These are phyloP conservation scores for Metschnikowia reukaufii DNA, from an alignment of 805 yeast genomes.

Conservation along the genomic window DNA sequence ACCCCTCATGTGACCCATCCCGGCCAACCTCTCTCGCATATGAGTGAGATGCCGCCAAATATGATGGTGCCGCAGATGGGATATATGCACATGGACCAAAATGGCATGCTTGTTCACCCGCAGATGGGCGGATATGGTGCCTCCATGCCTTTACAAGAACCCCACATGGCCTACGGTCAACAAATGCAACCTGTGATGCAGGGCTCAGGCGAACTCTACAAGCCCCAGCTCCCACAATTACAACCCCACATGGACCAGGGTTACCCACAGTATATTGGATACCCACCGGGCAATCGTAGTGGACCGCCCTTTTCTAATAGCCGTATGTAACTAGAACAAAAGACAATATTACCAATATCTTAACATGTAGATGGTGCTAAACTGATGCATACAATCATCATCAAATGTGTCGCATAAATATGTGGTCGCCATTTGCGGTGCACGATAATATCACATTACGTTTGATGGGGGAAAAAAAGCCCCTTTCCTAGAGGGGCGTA, in stretches of 20 bases:
- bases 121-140: slow-evolving; percentile 6
- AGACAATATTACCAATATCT: too few relatives aligned
- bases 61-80: slow-evolving; percentile 13
- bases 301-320: slow-evolving; percentile 3
- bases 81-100: slow-evolving; percentile 17
- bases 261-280: slow-evolving; percentile 14
- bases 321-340: slow-evolving; percentile 7
- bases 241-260: slow-evolving; percentile 17
- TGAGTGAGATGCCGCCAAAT: slow-evolving; percentile 8
- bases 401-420: too few relatives aligned
- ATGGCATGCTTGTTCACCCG: slow-evolving; percentile 14
- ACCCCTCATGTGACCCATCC: not conserved
- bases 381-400: too few relatives aligned
- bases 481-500: too few relatives aligned
- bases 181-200: slow-evolving; percentile 12
- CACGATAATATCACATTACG: too few relatives aligned
- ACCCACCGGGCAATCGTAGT: slow-evolving; percentile 7
- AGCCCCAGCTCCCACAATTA: slow-evolving; percentile 16
- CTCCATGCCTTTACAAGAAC: slow-evolving; percentile 13
- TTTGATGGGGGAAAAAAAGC: too few relatives aligned
- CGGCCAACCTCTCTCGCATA: not conserved
- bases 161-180: slow-evolving; percentile 14
- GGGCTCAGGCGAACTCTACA: slow-evolving; percentile 12
- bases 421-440: too few relatives aligned
- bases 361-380: too few relatives aligned